Conservation (phyloP, 371 early-diverging fungal species). For the Blakeslea trispora region DNA sequence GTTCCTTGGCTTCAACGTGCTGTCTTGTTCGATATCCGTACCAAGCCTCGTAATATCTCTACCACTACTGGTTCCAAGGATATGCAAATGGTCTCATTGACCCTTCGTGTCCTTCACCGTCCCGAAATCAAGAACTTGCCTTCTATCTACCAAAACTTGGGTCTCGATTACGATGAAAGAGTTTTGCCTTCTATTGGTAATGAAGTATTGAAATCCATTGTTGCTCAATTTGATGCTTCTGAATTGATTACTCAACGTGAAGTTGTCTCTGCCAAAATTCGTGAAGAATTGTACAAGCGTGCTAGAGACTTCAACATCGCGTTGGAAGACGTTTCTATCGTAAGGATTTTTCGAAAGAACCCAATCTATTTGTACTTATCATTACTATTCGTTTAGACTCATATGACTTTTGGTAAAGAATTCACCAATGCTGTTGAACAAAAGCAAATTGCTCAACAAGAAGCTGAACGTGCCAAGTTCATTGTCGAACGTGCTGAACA, state of each 20-base stretch:
- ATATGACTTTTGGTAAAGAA: conserved; percentile 94
- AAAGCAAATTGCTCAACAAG: conserved; percentile 99
- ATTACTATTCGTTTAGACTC: too few relatives aligned
- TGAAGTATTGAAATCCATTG: conserved; percentile 96
- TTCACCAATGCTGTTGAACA: conserved; percentile 97
- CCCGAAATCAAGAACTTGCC: conserved; percentile 82
- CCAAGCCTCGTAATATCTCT: conserved; percentile 96
- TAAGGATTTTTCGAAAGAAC: too few relatives aligned
- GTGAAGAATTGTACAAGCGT: conserved; percentile 88
- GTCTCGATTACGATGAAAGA: conserved; percentile 95
- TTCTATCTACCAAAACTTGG: conserved; percentile 88
- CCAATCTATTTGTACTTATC: too few relatives aligned
- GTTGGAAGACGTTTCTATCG: conserved; percentile 95
- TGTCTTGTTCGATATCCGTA: conserved; percentile 95
- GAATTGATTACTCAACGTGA: conserved; percentile 99
- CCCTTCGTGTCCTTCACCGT: conserved; percentile 94
- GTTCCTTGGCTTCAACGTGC: conserved; percentile 97
- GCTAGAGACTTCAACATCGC: conserved; percentile 90
- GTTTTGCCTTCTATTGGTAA: conserved; percentile 98
- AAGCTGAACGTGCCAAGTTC: conserved; percentile 96
- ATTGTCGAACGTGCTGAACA: conserved; percentile 96
- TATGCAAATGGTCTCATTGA: conserved; percentile 99
- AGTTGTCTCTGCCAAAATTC: conserved; percentile 82
- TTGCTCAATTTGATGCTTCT: conserved; percentile 98
- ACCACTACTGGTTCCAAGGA: conserved; percentile 99